Evolutionary conservation across 225 moss, liverwort and hornwort genomes (phyloP), one percentile per base, ranked within the genome.

Genomic region (Sphagnum contortum): DNA sequence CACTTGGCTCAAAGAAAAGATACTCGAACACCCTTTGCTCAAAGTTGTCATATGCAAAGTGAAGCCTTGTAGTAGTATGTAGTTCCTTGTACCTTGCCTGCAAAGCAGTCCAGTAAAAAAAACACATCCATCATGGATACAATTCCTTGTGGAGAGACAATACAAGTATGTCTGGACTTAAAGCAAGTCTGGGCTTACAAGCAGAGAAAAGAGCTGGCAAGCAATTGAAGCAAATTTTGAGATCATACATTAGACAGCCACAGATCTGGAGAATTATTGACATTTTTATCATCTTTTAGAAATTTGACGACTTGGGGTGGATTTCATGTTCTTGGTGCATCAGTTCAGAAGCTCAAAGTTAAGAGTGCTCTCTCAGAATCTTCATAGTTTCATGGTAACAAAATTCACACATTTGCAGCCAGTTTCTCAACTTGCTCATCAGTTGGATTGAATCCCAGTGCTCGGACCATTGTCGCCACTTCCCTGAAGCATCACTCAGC

Each of bases 71-170:
- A 5, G 82, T 82, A 55, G 12, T 45, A 29, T 44, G 54, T 56
- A 61, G 61, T 73, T 82, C 82, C 68, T 76, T 75, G 56, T 71
- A 63, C 65, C 63, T 79, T 12, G 78, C 78, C 80, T 80, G 67
- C 51, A 52, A n/a, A n/a, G n/a, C n/a, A n/a, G n/a, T n/a, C n/a
- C n/a, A n/a, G n/a, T n/a, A n/a, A n/a, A n/a, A n/a, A n/a, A n/a
- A n/a, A n/a, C n/a, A n/a, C n/a, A n/a, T n/a, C n/a, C n/a, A n/a
- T n/a, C n/a, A n/a, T n/a, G n/a, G n/a, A n/a, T n/a, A n/a, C n/a
- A n/a, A n/a, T n/a, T n/a, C n/a, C n/a, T n/a, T n/a, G n/a, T n/a
- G n/a, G n/a, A n/a, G n/a, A n/a, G n/a, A n/a, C n/a, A n/a, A n/a
- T n/a, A n/a, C n/a, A n/a, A n/a, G n/a, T n/a, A n/a, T n/a, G n/a